A percentile compares a stretch with the other conserved stretches of the same genome.
Evolutionary conservation across 352 stramenopile genomes (phyloP).

Genomic region (Globisporangium paddicum): DNA sequence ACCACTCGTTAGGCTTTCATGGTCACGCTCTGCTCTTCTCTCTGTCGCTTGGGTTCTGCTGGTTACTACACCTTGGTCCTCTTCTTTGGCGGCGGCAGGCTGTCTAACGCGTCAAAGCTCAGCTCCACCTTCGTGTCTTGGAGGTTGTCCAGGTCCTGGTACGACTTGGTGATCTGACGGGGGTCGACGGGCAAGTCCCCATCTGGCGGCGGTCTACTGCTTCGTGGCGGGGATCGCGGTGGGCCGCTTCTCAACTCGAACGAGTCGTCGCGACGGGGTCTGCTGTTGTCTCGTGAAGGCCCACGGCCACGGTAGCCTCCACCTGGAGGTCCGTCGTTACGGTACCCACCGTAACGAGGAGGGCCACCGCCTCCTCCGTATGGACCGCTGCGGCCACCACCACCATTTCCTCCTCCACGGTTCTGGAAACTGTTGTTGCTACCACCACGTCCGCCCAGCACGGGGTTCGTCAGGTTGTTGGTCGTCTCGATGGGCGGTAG

Average conservation of each 20-base stretch:
- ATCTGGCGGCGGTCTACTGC: constrained; percentile 39
- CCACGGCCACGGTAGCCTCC: constrained; percentile 45
- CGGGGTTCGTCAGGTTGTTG: constrained; percentile 53
- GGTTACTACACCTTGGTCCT: constrained; percentile 59
- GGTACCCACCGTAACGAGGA: constrained; percentile 24
- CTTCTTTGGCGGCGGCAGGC: constrained; percentile 80
- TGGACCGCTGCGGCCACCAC: constrained; percentile 19
- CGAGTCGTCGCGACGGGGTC: constrained; percentile 32
- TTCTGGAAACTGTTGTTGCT: constrained; percentile 29
- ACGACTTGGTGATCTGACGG: constrained; percentile 77
- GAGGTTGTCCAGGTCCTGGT: constrained; percentile 81
- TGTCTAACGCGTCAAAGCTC: constrained; percentile 78
- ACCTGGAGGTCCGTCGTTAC: constrained; percentile 37
- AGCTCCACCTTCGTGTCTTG: constrained; percentile 82
- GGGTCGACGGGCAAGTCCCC: constrained; percentile 72
- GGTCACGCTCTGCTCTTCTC: no score
- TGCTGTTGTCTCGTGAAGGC: constrained; percentile 43
- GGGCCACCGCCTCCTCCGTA: constrained; percentile 22
- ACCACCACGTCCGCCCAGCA: constrained; percentile 39
- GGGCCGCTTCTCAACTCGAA: constrained; percentile 29
- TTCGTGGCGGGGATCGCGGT: constrained; percentile 29
- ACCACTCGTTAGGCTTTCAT: background rate
- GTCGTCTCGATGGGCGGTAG: constrained; percentile 69
- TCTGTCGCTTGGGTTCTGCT: background rate
- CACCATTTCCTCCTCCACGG: constrained; percentile 16